These are phyloP conservation scores for Trichoderma breve DNA, from an alignment of 2,329 filamentous ascomycete species.

Conservation along the genomic window DNA sequence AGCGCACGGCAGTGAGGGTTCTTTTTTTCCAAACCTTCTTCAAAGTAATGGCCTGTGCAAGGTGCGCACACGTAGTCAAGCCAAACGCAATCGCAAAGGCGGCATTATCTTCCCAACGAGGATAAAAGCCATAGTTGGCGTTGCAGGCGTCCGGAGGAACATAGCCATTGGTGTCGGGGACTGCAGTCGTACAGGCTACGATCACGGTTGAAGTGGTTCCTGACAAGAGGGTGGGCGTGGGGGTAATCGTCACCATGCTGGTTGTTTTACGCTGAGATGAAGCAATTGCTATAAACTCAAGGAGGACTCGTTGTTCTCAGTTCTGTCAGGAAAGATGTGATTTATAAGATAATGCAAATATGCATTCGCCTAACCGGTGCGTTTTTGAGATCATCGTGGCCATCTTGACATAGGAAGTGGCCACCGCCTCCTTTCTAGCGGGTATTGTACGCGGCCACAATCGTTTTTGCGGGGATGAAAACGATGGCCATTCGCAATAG, in stretches of 20 bases:
- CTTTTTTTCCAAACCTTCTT: conserved; percentile 29
- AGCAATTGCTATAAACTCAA: neutral
- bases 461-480: neutral
- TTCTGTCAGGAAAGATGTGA: neutral
- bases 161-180: conserved; percentile 33
- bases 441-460: neutral
- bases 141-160: conserved; percentile 35
- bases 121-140: conserved; percentile 34
- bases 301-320: neutral
- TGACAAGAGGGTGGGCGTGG: neutral
- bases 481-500: neutral
- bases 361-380: neutral
- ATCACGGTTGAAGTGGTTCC: neutral
- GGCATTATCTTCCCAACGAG: conserved; percentile 35
- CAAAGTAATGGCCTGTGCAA: conserved; percentile 31
- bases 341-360: neutral
- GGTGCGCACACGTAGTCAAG: conserved; percentile 28
- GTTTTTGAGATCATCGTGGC: neutral
- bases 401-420: neutral
- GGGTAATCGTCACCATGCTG: neutral
- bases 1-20: neutral
- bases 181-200: conserved; percentile 32
- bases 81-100: conserved; percentile 35
- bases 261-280: neutral
- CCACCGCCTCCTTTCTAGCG: neutral